Evolutionary conservation across 768 basidiomycete species (phyloP), one percentile per base, ranked within the genome.

Genomic region (Rhizopogon roseolus): DNA sequence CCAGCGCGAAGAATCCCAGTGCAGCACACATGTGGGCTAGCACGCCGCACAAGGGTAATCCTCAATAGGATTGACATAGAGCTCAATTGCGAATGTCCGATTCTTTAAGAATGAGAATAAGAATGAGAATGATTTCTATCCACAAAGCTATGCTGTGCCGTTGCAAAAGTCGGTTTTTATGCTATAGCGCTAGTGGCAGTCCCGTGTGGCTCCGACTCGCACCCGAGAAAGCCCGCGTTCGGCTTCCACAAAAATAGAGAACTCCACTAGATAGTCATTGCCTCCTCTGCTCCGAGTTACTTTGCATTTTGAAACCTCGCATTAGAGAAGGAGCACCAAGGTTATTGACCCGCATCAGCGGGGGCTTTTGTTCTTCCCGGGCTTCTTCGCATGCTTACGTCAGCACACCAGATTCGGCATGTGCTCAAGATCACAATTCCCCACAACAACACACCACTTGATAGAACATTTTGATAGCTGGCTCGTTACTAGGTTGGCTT

Each of bases 191-290:
- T n/a, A n/a, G 22, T 1, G 14, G 29, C 16, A 6, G 6, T 19
- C 54, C 67, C 68, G 68, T 59, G 49, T 41, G 36, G 19, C 56
- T 54, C 68, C 68, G 68, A 68, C 0, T 10, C 17, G 25, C 27
- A 34, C 41, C 58, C 58, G 58, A 57, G n/a, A 54, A 42, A 49
- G 14, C 45, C 58, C 58, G 58, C 16, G n/a, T 19, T 34, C 34
- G 34, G 14, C 14, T 4, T 19, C 22, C 32, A 22, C 11, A 19
- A 7, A 17, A 32, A 19, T 34, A 11, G 19, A 14, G n/a, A n/a
- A n/a, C n/a, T n/a, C n/a, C n/a, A n/a, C n/a, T n/a, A n/a, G n/a
- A n/a, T n/a, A n/a, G 29, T 7, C 11, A 19, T 28, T 48, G n/a
- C 8, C 34, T 48, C 19, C 8, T 22, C 8, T 22, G 29, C 7